Evolutionary conservation across 2,329 filamentous ascomycete species (phyloP).

Genomic region (Pseudogymnoascus pannorum): DNA sequence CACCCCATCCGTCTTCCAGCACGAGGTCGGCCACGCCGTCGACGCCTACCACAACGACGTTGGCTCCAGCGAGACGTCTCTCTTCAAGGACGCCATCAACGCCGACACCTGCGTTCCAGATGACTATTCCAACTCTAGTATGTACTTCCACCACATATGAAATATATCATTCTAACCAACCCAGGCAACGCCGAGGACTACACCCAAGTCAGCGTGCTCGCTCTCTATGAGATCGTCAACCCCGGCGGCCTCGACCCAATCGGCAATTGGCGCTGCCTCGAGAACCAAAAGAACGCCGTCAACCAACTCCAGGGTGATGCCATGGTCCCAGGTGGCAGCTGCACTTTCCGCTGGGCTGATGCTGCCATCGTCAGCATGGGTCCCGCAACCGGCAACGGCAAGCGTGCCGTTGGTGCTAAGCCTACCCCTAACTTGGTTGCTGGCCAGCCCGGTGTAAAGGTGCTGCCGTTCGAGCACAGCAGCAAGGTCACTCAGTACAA

Average conservation of each 20-base stretch:
- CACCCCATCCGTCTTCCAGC: conserved; percentile 7
- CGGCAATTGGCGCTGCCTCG: conserved; percentile 12
- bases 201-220: conserved; percentile 15
- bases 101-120: conserved; percentile 15
- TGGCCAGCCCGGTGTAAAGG: not conserved
- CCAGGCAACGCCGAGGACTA: conserved; percentile 15
- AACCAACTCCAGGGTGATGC: conserved; percentile 10
- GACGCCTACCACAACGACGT: conserved; percentile 11
- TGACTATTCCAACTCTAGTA: conserved; percentile 15
- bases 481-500: not conserved
- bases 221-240: conserved; percentile 13
- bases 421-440: not conserved
- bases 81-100: conserved; percentile 12
- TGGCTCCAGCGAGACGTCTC: conserved; percentile 11
- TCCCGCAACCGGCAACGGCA: conserved; percentile 4
- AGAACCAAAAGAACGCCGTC: conserved; percentile 15
- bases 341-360: conserved; percentile 12
- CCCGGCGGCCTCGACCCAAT: conserved; percentile 13
- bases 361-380: conserved; percentile 12
- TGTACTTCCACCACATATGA: not conserved
- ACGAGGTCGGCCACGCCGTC: conserved; percentile 14
- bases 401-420: not conserved
- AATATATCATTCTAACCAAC: not conserved
- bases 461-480: not conserved
- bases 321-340: conserved; percentile 11